A percentile compares a stretch with the other conserved stretches of the same genome.
phyloP scores from a whole-genome alignment of 2,329 filamentous ascomycete genomes.

The Tolypocladium tropicale region DNA sequence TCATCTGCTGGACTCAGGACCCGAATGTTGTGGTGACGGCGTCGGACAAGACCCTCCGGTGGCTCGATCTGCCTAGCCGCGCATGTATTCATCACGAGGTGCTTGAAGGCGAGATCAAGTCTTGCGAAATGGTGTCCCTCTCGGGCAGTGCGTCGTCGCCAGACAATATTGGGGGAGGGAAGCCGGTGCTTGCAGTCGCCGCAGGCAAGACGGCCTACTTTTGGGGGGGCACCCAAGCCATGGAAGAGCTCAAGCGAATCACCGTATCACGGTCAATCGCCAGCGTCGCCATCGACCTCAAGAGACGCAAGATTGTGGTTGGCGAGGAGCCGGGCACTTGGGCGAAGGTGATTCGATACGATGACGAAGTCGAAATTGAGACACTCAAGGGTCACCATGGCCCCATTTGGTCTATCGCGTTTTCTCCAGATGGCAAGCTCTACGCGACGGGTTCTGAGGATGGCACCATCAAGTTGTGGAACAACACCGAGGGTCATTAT shows the following conservation, averaged over 20 bases:
- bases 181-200: slow-evolving; percentile 72
- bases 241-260: slow-evolving; percentile 65
- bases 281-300: slow-evolving; percentile 78
- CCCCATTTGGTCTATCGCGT: slow-evolving; percentile 91
- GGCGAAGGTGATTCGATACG: slow-evolving; percentile 90
- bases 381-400: slow-evolving; percentile 95
- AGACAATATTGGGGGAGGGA: slow-evolving; percentile 55
- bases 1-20: slow-evolving; percentile 87
- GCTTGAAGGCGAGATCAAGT: slow-evolving; percentile 78
- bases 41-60: slow-evolving; percentile 82
- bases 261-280: slow-evolving; percentile 77
- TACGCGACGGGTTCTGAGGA: slow-evolving; percentile 97
- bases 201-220: slow-evolving; percentile 94
- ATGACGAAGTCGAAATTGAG: slow-evolving; percentile 74
- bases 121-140: slow-evolving; percentile 76
- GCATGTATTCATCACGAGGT: slow-evolving; percentile 65
- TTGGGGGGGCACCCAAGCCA: slow-evolving; percentile 67
- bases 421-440: slow-evolving; percentile 89
- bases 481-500: slow-evolving; percentile 57
- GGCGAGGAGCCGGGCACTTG: slow-evolving; percentile 89
- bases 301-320: slow-evolving; percentile 74
- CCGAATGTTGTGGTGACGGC: slow-evolving; percentile 85
- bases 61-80: slow-evolving; percentile 80
- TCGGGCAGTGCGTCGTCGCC: slow-evolving; percentile 47
- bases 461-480: slow-evolving; percentile 90